Evolutionary conservation across 331 rosid genomes (phyloP).

Genomic region (Quercus phellos): DNA sequence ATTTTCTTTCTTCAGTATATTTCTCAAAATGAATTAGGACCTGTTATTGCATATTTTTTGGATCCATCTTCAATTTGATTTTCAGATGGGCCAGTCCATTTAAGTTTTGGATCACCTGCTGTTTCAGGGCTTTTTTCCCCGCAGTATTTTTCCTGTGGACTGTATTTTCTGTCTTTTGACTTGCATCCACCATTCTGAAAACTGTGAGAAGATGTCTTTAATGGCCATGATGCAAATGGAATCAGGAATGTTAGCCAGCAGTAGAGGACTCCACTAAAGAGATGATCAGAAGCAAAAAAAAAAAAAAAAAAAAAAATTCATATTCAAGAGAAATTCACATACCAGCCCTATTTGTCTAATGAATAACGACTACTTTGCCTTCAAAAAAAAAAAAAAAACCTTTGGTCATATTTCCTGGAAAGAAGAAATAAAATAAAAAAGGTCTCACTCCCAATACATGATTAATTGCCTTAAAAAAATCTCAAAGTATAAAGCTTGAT

Average conservation of each 20-base stretch:
- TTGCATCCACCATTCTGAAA: not conserved
- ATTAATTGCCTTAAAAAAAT: not conserved
- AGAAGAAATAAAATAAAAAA: not conserved
- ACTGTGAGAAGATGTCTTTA: not conserved
- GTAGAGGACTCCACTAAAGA: not conserved
- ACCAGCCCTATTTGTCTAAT: not conserved
- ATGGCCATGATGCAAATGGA: not conserved
- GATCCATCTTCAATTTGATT: not conserved
- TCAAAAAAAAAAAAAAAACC: not conserved
- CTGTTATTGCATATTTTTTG: not conserved
- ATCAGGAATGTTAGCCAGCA: not conserved
- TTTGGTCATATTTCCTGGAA: not conserved
- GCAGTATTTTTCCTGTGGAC: not conserved
- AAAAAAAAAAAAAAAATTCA: not conserved
- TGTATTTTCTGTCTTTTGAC: not conserved
- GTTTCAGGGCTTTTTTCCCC: not conserved
- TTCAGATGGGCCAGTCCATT: not conserved
- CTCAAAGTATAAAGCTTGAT: not conserved
- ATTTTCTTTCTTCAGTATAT: not conserved
- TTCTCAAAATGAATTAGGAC: not conserved
- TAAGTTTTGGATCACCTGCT: not conserved
- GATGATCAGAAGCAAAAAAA: not conserved
- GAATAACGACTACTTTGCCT: not conserved
- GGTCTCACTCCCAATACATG: not conserved
- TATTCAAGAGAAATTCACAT: not conserved